A percentile compares a stretch with the other conserved stretches of the same genome.
Conservation (phyloP, 305 asterid genomes). For the Rubia balearica region DNA sequence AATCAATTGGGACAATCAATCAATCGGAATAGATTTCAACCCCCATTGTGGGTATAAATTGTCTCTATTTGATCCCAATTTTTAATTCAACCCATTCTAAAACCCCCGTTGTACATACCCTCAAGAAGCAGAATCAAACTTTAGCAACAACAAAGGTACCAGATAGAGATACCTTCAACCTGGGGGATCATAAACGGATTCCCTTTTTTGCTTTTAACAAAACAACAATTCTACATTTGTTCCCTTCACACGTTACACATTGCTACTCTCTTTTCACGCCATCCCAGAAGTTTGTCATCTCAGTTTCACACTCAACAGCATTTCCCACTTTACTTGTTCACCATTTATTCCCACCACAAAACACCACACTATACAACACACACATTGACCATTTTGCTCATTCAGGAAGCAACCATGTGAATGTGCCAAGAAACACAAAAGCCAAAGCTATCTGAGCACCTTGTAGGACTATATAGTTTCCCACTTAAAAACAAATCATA, state of each 20-base stretch:
- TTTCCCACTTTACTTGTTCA: no score
- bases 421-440: not conserved
- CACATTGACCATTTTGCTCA: slow-evolving; percentile 1
- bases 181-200: slow-evolving; percentile 23
- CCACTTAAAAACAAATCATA: not conserved
- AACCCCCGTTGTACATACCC: no score
- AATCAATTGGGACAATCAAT: no score
- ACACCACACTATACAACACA: not conserved
- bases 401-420: slow-evolving; percentile 13
- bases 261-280: not conserved
- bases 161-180: slow-evolving; percentile 20
- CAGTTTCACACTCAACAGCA: no score
- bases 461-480: not conserved
- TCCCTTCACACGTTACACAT: slow-evolving; percentile 19
- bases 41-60: no score
- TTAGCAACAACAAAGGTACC: slow-evolving; percentile 13
- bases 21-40: no score
- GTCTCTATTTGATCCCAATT: no score
- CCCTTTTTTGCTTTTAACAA: slow-evolving; percentile 21
- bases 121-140: not conserved
- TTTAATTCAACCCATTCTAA: no score
- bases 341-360: not conserved
- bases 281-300: no score
- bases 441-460: not conserved
- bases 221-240: slow-evolving; percentile 6